Evolutionary conservation across 805 yeast species (phyloP), one percentile per base, ranked within the genome.

Genomic region (Ogataea allantospora): DNA sequence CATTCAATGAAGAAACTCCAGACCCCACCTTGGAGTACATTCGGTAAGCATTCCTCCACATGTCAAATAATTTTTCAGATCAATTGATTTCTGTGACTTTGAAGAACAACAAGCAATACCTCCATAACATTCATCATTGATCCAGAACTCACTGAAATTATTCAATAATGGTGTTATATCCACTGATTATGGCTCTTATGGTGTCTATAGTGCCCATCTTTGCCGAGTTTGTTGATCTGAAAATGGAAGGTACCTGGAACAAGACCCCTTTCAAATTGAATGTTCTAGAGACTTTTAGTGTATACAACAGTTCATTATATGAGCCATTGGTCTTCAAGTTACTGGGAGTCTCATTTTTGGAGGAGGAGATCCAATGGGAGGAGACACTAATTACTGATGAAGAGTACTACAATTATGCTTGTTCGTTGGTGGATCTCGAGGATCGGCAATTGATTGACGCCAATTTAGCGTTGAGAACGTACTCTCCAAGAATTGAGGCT

Each of bases 401-500:
- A 16, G 50, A 53, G 7, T 51, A 51, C 22, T 63, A 58, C 38
- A 25, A 28, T 1, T 44, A 38, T 27, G 58, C 60, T 10, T 20
- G 41, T 2, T 33, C 44, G 1, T 20, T 61, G 18, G 29, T 50
- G 12, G 38, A 35, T 3, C 25, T 49, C 2, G 33, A 39, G 1
- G 48, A 43, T 15, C 32, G 28, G 20, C 30, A 43, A 3, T 13
- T 73, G 20, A 57, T 71, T 7, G 65, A 74, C 42, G 61, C 75
- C 22, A 61, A 72, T 25, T 46, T 78, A 22, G 70, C 71, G 0
- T 58, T 73, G 36, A 71, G 78, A 30, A 60, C 69, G 20, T 57
- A 69, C 38, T 63, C 85, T 1, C 88, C 95, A 3, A 65, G 80
- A 31, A 68, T 88, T 19, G 76, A 78, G 51, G 65, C 88, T 1